These are phyloP conservation scores for Scheffersomyces ergatensis DNA, from an alignment of 805 yeast genomes.

Conservation along the genomic window DNA sequence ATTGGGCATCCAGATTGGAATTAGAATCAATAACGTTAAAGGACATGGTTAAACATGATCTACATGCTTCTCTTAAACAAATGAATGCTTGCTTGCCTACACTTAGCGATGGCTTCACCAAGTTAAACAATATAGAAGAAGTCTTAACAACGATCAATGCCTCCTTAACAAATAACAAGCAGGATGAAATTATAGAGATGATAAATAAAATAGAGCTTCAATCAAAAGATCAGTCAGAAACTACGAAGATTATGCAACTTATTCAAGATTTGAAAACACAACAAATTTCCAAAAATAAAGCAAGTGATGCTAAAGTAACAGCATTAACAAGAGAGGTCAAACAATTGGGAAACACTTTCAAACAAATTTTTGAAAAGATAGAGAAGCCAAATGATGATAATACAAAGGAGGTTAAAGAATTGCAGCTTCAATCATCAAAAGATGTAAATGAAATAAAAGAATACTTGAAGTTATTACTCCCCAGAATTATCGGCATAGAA, in stretches of 20 bases:
- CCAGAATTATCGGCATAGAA: constrained; percentile 11
- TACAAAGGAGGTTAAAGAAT: no score
- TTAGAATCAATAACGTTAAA: constrained; percentile 25
- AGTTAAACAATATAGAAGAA: neutral
- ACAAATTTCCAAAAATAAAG: neutral
- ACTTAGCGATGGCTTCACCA: neutral
- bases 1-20: constrained; percentile 31
- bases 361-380: no score
- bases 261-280: neutral
- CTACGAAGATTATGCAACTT: no score
- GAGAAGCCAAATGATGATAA: no score
- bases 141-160: neutral
- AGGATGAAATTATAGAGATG: neutral
- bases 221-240: neutral
- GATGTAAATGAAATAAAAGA: constrained; percentile 13
- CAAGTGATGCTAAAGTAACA: neutral
- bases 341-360: neutral
- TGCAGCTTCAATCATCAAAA: neutral
- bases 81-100: no score
- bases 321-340: neutral
- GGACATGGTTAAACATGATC: constrained; percentile 9
- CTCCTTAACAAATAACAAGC: neutral
- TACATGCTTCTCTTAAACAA: neutral
- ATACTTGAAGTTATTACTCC: constrained; percentile 14
- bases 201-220: neutral